Conservation (phyloP, 169 alveolate species). For the Cryptosporidium canis region DNA sequence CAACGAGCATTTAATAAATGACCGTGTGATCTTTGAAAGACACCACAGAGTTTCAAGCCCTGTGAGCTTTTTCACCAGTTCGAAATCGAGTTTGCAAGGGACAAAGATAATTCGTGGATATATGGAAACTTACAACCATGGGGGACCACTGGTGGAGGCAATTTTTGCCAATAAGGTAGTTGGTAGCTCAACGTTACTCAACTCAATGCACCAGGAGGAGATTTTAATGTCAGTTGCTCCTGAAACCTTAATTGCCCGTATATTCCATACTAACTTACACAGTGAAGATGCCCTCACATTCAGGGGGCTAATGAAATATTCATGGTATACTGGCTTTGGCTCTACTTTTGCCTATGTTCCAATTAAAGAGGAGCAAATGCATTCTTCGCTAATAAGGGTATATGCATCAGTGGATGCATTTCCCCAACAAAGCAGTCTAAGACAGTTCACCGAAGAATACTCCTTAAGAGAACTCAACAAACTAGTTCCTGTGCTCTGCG, state of each 20-base stretch:
- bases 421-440: neutral
- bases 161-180: conserved; percentile 5
- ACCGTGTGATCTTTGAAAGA: conserved; percentile 14
- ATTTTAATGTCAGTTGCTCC: conserved; percentile 32
- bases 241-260: conserved; percentile 26
- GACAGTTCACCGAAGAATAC: neutral
- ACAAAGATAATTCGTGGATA: neutral
- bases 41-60: neutral
- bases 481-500: conserved; percentile 1
- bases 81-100: neutral
- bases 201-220: conserved; percentile 41
- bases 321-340: conserved; percentile 1
- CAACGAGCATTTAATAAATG: neutral
- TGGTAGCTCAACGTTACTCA: conserved; percentile 6
- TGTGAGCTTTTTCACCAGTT: neutral
- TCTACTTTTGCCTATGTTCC: neutral
- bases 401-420: conserved; percentile 32
- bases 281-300: conserved; percentile 8
- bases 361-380: neutral
- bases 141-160: conserved; percentile 18
- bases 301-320: conserved; percentile 25
- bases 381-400: neutral
- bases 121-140: conserved; percentile 38
- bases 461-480: conserved; percentile 14
- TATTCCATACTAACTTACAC: neutral